Base-by-base conservation (phyloP, 2,329 filamentous ascomycete species). In the Rachicladosporium sp. region DNA sequence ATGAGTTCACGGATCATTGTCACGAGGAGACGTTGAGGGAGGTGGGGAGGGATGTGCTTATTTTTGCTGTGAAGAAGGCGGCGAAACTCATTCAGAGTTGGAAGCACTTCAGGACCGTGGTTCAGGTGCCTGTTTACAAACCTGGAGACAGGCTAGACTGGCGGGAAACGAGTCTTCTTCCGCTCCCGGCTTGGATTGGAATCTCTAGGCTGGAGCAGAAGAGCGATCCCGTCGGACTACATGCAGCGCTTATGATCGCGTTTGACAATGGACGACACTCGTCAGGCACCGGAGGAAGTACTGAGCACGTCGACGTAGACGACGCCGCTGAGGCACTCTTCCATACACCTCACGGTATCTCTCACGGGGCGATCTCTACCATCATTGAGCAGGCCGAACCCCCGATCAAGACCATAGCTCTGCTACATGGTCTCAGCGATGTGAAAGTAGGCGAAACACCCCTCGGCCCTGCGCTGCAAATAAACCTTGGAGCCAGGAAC, bases 1-100 rank as follows among this genome's bases (percentile, higher is more conserved):
- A 82, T 51, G 77, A 81, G 53, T 82, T 81, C 48, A 80, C 77
- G 1, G 77, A 82, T 50, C 78, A 80, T 52, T 80, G 76, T 55
- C 76, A 82, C 50, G 65, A 70, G 43, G 65, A 70, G 2, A 82
- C 78, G 10, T 59, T 82, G 19, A 54, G 69, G 33, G 68, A 78
- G 48, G 56, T 81, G 3, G 61, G 71, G 4, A 47, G 49, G 1
- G 55, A 64, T 33, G 71, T 76, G 3, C 74, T 76, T 0, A 64
- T 82, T 1, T 71, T 80, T 42, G 76, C 76, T 9, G 70, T 73
- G 2, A 66, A 60, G 46, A 63, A 75, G 55, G 77, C 77, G 0
- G 73, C 70, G 0, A 61, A 61, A 9, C 59, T 78, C 12, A 73
- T 82, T 30, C 56, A 62, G 2, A 66, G 66, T 3, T 82, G 75